Evolutionary conservation across 176 grass and related monocot genomes (phyloP), one percentile per base, ranked within the genome.

Genomic region (Luzula sylvatica): DNA sequence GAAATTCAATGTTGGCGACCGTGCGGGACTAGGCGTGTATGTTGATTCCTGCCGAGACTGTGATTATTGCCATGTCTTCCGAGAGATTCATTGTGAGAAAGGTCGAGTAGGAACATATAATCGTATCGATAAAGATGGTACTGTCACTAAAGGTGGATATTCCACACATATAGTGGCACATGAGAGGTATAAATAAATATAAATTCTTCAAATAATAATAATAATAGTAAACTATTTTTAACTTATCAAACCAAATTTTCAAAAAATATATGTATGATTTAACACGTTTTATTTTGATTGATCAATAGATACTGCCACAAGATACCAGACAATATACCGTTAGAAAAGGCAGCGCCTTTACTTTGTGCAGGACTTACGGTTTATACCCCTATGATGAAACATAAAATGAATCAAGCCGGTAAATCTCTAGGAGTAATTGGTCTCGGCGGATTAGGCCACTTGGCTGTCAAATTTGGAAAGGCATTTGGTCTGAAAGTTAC

Each of bases 291-390:
- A 35, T 27, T 14, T 20, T 58, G 0, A 35, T 9, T 44, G 2
- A 44, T 39, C 39, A 24, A 43, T 12, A 61, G 58, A 42, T 61
- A 62, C 39, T 62, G 58, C 45, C 41, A 62, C 40, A 57, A 38
- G 35, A 68, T 83, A 74, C 68, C 80, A n/a, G 56, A 64, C 29
- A 48, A 13, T 44, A 21, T 53, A 49, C 60, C 73, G 14, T 23
- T 77, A 38, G 50, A 69, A 7, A 27, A 55, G 18, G 49, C 55
- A 5, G 80, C 56, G 11, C 80, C 73, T 2, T 53, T 83, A 18
- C 23, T 83, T 19, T 83, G 80, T 12, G 73, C 80, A 3, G 80
- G 80, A 15, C 50, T 77, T 58, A 68, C 80, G 1, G 80, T 83
- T 64, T 77, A 73, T 26, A 26, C 29, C 15, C 73, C 73, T 16